Percentiles rank a stretch among this genome's conserved stretches.
phyloP scores from a whole-genome alignment of 495 filamentous ascomycete species.

The Tetracladium marchalianum region DNA sequence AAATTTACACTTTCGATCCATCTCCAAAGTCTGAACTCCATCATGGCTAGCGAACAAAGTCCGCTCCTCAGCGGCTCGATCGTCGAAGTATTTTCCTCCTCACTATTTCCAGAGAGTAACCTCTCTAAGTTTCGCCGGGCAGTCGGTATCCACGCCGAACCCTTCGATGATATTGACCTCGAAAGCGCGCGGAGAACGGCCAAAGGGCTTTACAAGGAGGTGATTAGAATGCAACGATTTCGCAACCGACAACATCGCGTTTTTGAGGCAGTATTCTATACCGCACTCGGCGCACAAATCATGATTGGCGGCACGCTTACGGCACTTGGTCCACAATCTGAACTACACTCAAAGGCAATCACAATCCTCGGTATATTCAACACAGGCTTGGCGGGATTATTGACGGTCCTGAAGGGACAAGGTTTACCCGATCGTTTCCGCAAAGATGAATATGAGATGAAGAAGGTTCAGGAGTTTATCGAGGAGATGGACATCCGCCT shows the following conservation, averaged over 20 bases:
- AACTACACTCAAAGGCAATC: constrained; percentile 13
- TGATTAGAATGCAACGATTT: constrained; percentile 6
- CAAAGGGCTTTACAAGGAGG: constrained; percentile 12
- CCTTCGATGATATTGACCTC: constrained; percentile 1
- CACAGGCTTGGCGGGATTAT: constrained; percentile 20
- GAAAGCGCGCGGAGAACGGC: constrained; percentile 8
- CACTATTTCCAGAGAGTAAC: not conserved
- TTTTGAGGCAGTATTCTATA: constrained; percentile 12
- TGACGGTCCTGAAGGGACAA: constrained; percentile 26
- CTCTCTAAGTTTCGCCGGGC: constrained; percentile 13
- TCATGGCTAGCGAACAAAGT: constrained; percentile 1
- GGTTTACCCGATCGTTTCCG: constrained; percentile 23
- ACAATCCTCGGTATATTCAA: constrained; percentile 25
- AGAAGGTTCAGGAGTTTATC: constrained; percentile 24
- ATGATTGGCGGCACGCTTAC: constrained; percentile 25
- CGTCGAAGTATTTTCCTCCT: not conserved
- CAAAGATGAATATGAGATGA: constrained; percentile 22
- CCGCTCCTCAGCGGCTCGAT: constrained; percentile 3
- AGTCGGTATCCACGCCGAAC: constrained; percentile 10
- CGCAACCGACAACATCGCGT: constrained; percentile 4
- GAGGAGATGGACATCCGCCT: constrained; percentile 18
- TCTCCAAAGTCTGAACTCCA: not conserved
- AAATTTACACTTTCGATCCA: not conserved
- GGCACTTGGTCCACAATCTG: constrained; percentile 17
- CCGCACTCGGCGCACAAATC: constrained; percentile 16